Conservation (phyloP, 129 eudicot species). For the Flaveria trinervia region DNA sequence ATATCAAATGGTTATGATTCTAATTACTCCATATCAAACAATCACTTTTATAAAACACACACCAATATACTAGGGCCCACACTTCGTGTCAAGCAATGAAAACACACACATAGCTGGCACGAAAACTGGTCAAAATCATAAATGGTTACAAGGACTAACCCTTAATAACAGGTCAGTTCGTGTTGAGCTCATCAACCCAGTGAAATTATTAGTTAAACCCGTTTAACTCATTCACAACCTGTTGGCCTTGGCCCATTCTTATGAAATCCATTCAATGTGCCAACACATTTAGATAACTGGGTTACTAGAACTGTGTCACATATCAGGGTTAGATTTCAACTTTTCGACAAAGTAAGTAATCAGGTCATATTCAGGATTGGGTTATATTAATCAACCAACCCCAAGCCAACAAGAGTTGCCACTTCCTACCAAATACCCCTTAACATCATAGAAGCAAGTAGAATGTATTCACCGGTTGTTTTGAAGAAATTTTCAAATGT, state of each 20-base stretch:
- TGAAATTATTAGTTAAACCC: background rate
- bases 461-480: constrained; percentile 64
- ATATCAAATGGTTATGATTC: background rate
- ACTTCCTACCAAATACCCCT: background rate
- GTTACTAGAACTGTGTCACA: background rate
- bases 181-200: background rate
- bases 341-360: constrained; percentile 3
- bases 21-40: background rate
- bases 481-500: constrained; percentile 63
- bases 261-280: background rate
- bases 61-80: background rate
- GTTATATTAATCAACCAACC: background rate
- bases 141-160: background rate
- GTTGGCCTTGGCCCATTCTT: background rate
- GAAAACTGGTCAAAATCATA: background rate
- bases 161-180: background rate
- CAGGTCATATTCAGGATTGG: background rate
- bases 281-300: background rate
- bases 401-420: background rate
- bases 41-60: constrained; percentile 10
- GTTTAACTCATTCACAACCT: background rate
- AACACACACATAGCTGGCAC: background rate
- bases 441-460: constrained; percentile 1
- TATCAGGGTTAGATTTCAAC: background rate
- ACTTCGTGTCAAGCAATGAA: background rate